Base-by-base conservation (phyloP, 345 rosid species). In the Isatis tinctoria region DNA sequence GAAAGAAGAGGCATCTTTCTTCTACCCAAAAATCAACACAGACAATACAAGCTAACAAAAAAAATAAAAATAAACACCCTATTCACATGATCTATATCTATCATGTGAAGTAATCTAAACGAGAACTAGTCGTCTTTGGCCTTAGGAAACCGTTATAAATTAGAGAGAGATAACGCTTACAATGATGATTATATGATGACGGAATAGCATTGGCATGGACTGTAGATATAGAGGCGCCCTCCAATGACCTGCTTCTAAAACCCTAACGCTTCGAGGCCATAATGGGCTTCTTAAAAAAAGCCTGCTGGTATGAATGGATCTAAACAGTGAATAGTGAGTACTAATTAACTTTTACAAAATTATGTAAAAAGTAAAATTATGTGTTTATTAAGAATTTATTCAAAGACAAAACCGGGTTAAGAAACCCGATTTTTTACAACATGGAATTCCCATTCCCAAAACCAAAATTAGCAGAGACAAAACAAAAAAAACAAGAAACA, bases 1-100 rank as follows among this genome's bases (percentile, higher is more conserved):
- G 92, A 87, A 85, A 87, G 87, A 79, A 40, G 87, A 82, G 92
- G 89, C 87, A 70, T 47, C 53, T 76, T 43, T 75, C 18, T 40
- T 33, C 4, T 2, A 6, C 20, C 27, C 10, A 4, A 26, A 2
- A 22, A 45, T 13, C 11, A 3, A 24, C n/a, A n/a, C n/a, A n/a
- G n/a, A 18, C n/a, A n/a, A 8, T 2, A 4, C n/a, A 33, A 53
- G 2, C 3, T 20, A 48, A 4, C 13, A 22, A 48, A 12, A 14
- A 0, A 14, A 16, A 36, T 0, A 27, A 30, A 26, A 39, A 3
- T 6, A 48, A 30, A 30, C 1, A 1, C 13, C 5, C 49, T 51
- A 26, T 16, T 59, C 17, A 11, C 30, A 37, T 51, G 22, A 63
- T 14, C 27, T 30, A 41, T 30, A 41, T 4, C 44, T 18, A 36